Evolutionary conservation across 306 rosid genomes (phyloP).

Genomic region (Lithocarpus polystachyus): DNA sequence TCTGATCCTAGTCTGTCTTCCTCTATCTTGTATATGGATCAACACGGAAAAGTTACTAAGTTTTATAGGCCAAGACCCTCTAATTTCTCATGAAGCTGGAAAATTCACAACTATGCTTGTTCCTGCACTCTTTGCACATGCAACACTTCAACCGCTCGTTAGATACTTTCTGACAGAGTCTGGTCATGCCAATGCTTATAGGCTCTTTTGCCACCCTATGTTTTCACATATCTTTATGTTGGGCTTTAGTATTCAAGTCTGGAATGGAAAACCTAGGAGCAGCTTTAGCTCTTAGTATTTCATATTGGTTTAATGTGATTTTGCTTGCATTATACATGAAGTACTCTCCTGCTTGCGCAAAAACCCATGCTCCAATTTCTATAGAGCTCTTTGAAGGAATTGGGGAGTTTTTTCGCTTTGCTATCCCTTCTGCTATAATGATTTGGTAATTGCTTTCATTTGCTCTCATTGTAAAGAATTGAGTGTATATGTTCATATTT

Average conservation of each 20-base stretch:
- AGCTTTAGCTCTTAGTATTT: conserved; percentile 62
- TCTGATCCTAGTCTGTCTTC: conserved; percentile 50
- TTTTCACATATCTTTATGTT: conserved; percentile 57
- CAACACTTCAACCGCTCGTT: conserved; percentile 56
- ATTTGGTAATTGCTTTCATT: conserved; percentile 43
- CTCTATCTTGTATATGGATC: conserved; percentile 57
- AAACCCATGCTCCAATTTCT: conserved; percentile 50
- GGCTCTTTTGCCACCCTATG: conserved; percentile 41
- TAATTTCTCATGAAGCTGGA: conserved; percentile 66
- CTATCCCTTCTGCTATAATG: conserved; percentile 77
- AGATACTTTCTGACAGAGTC: conserved; percentile 67
- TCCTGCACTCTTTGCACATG: conserved; percentile 71
- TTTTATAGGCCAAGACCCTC: conserved; percentile 73
- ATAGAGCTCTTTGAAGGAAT: conserved; percentile 51
- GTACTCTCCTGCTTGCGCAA: conserved; percentile 48
- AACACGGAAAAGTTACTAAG: conserved; percentile 52
- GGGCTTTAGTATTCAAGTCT: conserved; percentile 65
- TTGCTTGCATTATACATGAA: conserved; percentile 51
- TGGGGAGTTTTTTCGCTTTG: conserved; percentile 55
- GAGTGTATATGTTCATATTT: background rate
- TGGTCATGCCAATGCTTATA: conserved; percentile 55
- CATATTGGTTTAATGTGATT: conserved; percentile 64
- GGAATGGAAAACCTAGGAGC: conserved; percentile 54
- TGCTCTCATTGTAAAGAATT: background rate
- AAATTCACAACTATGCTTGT: conserved; percentile 54